Base-by-base conservation (phyloP, 768 basidiomycete species). In the Russula vinacea region DNA sequence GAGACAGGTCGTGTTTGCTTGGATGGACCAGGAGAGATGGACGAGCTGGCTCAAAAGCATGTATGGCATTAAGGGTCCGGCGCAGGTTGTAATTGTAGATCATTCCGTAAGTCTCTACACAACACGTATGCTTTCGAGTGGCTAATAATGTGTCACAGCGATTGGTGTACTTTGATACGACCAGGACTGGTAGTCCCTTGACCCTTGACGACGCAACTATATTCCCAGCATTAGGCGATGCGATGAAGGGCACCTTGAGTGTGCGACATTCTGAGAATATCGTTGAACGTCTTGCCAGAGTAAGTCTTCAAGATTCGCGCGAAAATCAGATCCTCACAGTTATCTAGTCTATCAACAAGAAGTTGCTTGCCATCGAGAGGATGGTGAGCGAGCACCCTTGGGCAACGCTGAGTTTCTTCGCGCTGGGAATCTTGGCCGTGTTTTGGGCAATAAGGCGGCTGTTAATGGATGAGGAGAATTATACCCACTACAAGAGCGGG, bases 11-110 rank as follows among this genome's bases (percentile, higher is more conserved):
- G 83, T 94, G 55, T 97, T 94, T 75, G 81, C 88, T 10, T 94
- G 89, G 88, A 94, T 97, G 84, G 92, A 99, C 71, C 83, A 79
- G 2, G 85, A 84, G 29, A 83, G 80, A 74, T 98, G 96, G 94
- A 80, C 75, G 29, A 86, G 83, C 56, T 98, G 94, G 94, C 78
- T 96, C 76, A 93, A 91, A 79, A 87, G 85, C 69, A 93, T 93
- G 86, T 98, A 98, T 76, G 87, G 88, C 33, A 77, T 94, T 69
- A 77, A 74, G 67, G 59, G 63, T 0, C 73, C 72, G 26, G 74
- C 76, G 1, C 73, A 71, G 13, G 79, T 92, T 26, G 80, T 96
- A n/a, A 82, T 97, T 62, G 82, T 89, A 2, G 90, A 95, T 73
- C 93, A 96, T 66, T 77, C 81, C 71, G 92, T 92, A 66, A 59